Base-by-base conservation (phyloP, 2,329 filamentous ascomycete genomes). In the Elsinoe arachidis region DNA sequence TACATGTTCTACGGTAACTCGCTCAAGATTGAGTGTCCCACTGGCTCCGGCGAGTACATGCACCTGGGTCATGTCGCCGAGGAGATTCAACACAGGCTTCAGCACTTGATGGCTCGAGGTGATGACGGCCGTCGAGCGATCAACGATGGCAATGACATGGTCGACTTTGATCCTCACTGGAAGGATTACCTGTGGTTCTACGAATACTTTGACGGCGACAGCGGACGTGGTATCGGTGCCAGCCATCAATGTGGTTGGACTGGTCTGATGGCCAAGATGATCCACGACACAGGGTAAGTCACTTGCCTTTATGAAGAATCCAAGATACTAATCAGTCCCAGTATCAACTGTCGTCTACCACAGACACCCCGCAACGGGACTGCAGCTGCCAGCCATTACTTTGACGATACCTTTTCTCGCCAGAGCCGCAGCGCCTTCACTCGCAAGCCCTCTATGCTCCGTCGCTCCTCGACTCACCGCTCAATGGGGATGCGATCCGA, bases 191-290 rank as follows among this genome's bases (percentile, higher is more conserved):
- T 97, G 65, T 96, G 90, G 88, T 97, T 95, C 79, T 87, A 95
- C 69, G 92, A 97, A 71, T 97, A 95, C 78, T 97, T 97, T 69
- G 92, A 97, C 68, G 92, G 90, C 38, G 91, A 97, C 69, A 85
- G 79, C 53, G 92, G 92, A 12, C 86, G 90, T 63, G 92, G 93
- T 14, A 80, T 97, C 1, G 92, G 92, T 58, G 90, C 92, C 37
- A 92, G 86, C 49, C 93, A 97, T 72, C 93, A 97, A 72, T 96
- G 90, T 68, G 92, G 92, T 52, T 97, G 93, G 92, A 96, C 92
- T 37, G 92, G 92, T 21, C 73, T 97, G 63, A 90, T 97, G 70
- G 92, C 92, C 23, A 91, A 95, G 73, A 88, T 97, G 83, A 97
- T 97, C 60, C 92, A 97, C 66, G 93, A 97, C 68, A 96, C 92